Conservation (phyloP, 768 basidiomycete genomes). For the Tulasnella sp. region DNA sequence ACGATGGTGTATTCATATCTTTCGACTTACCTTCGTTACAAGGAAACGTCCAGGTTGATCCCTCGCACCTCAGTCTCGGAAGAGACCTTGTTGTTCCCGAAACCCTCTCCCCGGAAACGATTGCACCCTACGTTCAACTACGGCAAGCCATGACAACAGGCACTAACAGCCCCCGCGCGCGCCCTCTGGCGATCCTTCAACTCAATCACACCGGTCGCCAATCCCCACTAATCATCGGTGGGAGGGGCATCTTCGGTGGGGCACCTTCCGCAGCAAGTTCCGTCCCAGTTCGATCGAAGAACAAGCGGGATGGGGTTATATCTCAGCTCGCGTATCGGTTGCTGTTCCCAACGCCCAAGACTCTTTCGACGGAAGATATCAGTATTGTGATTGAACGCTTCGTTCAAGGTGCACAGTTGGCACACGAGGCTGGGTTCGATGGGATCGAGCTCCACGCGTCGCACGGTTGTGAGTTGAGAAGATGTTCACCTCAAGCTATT, state of each 20-base stretch:
- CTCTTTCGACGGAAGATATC: constrained; percentile 65
- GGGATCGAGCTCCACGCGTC: constrained; percentile 35
- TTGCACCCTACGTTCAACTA: constrained; percentile 57
- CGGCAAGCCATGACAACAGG: constrained; percentile 54
- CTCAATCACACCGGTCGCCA: constrained; percentile 80
- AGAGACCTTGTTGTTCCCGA: constrained; percentile 69
- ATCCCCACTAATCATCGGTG: constrained; percentile 71
- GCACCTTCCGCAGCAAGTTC: constrained; percentile 75
- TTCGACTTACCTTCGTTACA: background rate
- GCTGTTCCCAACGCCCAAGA: constrained; percentile 65
- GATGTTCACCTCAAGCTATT: constrained; percentile 50
- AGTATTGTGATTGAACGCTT: constrained; percentile 63
- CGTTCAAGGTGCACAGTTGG: constrained; percentile 66
- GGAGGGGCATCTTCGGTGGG: constrained; percentile 57
- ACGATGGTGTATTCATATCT: background rate
- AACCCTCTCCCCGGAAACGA: constrained; percentile 47
- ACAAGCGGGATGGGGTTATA: constrained; percentile 42
- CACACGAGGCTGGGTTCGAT: constrained; percentile 56
- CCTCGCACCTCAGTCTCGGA: constrained; percentile 67
- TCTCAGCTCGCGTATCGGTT: constrained; percentile 51
- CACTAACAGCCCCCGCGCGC: constrained; percentile 2
- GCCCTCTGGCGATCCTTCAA: constrained; percentile 72
- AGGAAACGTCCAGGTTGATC: constrained; percentile 69
- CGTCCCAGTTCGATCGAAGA: constrained; percentile 38
- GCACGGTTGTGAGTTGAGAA: constrained; percentile 42